Percentiles rank a stretch among this genome's conserved stretches.
phyloP scores from a whole-genome alignment of 257 asterid genomes.

The Paulownia fortunei region DNA sequence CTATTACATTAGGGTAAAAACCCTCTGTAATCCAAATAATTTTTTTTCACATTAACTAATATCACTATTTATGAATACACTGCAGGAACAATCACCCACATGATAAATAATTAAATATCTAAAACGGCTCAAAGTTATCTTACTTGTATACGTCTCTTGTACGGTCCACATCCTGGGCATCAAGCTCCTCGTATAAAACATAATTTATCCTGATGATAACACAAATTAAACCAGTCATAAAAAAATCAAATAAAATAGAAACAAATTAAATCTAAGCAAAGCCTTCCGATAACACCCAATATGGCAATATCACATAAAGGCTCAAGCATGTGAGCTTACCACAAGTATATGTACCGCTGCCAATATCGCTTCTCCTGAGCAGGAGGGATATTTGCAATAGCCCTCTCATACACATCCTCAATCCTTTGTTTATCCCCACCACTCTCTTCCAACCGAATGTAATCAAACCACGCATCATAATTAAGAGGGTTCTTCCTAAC shows the following conservation, averaged over 20 bases:
- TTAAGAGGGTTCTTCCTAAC: conserved; percentile 84
- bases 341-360: conserved; percentile 90
- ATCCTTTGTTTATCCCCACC: conserved; percentile 66
- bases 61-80: not conserved
- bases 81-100: not conserved
- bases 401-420: conserved; percentile 90
- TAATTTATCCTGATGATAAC: conserved; percentile 74
- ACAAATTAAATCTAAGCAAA: not conserved
- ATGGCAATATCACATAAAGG: not conserved
- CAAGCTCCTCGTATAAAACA: conserved; percentile 89
- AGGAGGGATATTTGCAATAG: conserved; percentile 93
- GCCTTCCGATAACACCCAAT: not conserved
- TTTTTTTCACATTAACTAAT: not conserved
- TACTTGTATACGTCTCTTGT: conserved; percentile 94
- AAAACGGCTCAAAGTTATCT: conserved; percentile 23
- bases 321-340: conserved; percentile 54
- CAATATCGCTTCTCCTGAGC: conserved; percentile 91
- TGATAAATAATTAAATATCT: conserved; percentile 16
- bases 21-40: not conserved
- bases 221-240: conserved; percentile 36
- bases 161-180: conserved; percentile 78
- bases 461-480: conserved; percentile 94
- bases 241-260: not conserved
- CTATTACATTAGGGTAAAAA: not conserved
- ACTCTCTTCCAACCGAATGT: conserved; percentile 79